Percentiles rank a stretch among this genome's conserved stretches.
Conservation (phyloP, 768 basidiomycete species). For the Hypholoma fasciculare region DNA sequence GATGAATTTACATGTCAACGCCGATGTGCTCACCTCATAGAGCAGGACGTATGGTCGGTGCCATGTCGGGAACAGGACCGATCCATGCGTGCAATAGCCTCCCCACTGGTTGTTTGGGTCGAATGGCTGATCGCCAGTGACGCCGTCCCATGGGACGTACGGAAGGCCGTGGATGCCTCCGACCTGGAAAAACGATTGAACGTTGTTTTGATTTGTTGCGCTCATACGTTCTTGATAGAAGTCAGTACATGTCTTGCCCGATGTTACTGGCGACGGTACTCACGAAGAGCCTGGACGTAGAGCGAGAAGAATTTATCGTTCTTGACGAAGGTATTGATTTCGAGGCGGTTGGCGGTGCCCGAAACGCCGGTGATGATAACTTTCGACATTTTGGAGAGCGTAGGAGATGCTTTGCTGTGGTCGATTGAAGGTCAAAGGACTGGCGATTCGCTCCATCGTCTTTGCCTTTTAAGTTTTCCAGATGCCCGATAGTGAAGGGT, state of each 20-base stretch:
- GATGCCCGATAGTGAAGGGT: slow-evolving; percentile 2
- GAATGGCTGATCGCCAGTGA: slow-evolving; percentile 23
- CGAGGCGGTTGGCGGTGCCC: slow-evolving; percentile 37
- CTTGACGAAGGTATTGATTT: slow-evolving; percentile 44
- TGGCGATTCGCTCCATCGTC: neutral
- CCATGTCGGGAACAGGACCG: slow-evolving; percentile 55
- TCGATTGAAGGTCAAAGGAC: neutral
- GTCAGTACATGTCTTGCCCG: neutral
- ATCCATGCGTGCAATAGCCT: slow-evolving; percentile 61
- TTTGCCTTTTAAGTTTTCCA: neutral
- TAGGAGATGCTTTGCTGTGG: neutral
- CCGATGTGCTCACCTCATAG: slow-evolving; percentile 39
- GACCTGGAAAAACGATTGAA: slow-evolving; percentile 43
- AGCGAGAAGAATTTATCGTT: slow-evolving; percentile 47
- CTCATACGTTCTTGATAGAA: slow-evolving; percentile 28
- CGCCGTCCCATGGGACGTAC: slow-evolving; percentile 42
- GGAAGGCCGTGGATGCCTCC: slow-evolving; percentile 56
- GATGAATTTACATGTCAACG: neutral
- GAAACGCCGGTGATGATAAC: slow-evolving; percentile 28
- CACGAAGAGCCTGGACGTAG: slow-evolving; percentile 51
- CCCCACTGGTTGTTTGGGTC: slow-evolving; percentile 28
- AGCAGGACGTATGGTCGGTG: slow-evolving; percentile 53
- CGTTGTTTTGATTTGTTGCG: slow-evolving; percentile 23
- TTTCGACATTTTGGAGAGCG: slow-evolving; percentile 4
- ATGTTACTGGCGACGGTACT: slow-evolving; percentile 13